Evolutionary conservation across 805 yeast species (phyloP).

Genomic region (Yarrowia sp.): DNA sequence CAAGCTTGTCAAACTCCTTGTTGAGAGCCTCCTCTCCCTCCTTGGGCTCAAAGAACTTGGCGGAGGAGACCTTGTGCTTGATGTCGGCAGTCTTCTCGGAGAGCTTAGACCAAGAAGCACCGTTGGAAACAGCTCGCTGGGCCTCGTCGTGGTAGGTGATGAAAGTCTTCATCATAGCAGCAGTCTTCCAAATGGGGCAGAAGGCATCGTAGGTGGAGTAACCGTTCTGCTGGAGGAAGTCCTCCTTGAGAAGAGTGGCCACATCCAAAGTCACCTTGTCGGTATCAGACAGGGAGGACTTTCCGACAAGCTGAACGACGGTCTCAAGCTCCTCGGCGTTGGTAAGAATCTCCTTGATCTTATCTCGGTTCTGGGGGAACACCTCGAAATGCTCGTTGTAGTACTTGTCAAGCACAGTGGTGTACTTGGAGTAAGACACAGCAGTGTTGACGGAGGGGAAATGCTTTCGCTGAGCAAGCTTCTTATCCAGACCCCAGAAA

Average conservation of each 20-base stretch:
- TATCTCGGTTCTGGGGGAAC: slow-evolving; percentile 85
- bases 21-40: slow-evolving; percentile 78
- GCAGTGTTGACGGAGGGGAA: slow-evolving; percentile 98
- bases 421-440: slow-evolving; percentile 95
- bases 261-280: slow-evolving; percentile 97
- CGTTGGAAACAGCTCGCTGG: slow-evolving; percentile 90
- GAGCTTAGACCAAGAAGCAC: slow-evolving; percentile 92
- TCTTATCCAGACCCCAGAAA: slow-evolving; percentile 99
- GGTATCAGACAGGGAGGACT: slow-evolving; percentile 92
- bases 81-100: slow-evolving; percentile 86
- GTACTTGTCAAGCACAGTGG: slow-evolving; percentile 77
- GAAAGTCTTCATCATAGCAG: slow-evolving; percentile 95
- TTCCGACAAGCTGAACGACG: slow-evolving; percentile 98
- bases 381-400: slow-evolving; percentile 87
- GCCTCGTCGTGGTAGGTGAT: slow-evolving; percentile 93
- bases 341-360: slow-evolving; percentile 89
- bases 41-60: slow-evolving; percentile 95
- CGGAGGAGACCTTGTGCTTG: slow-evolving; percentile 88
- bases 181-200: slow-evolving; percentile 99
- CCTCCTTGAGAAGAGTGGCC: slow-evolving; percentile 88
- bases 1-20: slow-evolving; percentile 72
- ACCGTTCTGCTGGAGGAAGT: slow-evolving; percentile 98
- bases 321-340: slow-evolving; percentile 98
- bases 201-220: slow-evolving; percentile 96
- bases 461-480: slow-evolving; percentile 98